Evolutionary conservation across 805 yeast species (phyloP), one percentile per base, ranked within the genome.

Genomic region (Lipomyces yamadae): DNA sequence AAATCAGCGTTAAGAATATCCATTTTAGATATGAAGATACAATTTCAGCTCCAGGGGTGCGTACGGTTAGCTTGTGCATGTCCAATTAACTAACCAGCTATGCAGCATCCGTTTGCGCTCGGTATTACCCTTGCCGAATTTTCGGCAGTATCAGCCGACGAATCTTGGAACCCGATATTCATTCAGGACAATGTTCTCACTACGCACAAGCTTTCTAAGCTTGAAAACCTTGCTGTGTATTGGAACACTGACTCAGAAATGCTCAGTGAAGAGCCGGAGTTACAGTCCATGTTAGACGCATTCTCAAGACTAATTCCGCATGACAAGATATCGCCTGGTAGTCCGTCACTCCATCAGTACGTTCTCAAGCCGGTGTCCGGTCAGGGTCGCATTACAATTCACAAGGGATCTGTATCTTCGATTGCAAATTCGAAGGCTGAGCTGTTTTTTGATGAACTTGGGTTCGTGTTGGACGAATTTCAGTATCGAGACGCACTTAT

Each of bases 21-120:
- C 99, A 95, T 77, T 77, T 95, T 29, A 83, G 99, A 65, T 95
- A 93, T 74, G 99, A 96, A 74, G 99, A 95, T 78, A 83, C 82
- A 65, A 80, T 84, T 5, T 81, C 84, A 54, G 87, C 91, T 70
- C 88, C 96, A 0, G 89, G 87, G 65, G 67, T 64, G 60, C 4
- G 66, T 60, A 30, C 37, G 33, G 6, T n/a, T 42, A n/a, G 6
- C 35, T 32, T 6, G 4, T 13, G 18, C 15, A 18, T 33, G 15
- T 30, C 33, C 8, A 7, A 42, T 1, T n/a, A 24, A 42, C 18
- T 42, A 42, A 42, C 48, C 24, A 15, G 24, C 15, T 7, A 42
- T 5, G 11, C 32, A 65, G 58, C 81, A 78, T 65, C 96, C 97
- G 2, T 91, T 90, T 72, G 83, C 97, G 0, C 78, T 92, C 50